Evolutionary conservation across 345 rosid genomes (phyloP).

Genomic region (Euphorbia tirucalli): DNA sequence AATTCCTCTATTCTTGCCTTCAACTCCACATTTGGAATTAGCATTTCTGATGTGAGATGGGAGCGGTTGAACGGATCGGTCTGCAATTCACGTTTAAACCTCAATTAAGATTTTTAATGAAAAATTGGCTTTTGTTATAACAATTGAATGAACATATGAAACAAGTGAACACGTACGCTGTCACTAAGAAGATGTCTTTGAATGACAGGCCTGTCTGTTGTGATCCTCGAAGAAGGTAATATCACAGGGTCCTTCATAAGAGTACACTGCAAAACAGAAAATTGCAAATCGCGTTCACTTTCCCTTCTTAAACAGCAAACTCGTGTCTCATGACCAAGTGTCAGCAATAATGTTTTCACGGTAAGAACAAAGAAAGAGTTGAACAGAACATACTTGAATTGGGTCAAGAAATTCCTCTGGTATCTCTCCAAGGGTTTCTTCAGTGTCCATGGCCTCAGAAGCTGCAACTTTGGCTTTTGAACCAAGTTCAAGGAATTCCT

Average conservation of each 20-base stretch:
- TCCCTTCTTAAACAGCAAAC: not conserved
- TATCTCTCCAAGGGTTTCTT: constrained; percentile 89
- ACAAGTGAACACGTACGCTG: constrained; percentile 34
- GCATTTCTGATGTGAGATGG: constrained; percentile 83
- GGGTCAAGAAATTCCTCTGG: constrained; percentile 99
- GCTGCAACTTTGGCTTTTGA: constrained; percentile 85
- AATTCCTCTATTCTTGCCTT: constrained; percentile 84
- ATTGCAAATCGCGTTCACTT: no score
- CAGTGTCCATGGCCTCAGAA: constrained; percentile 91
- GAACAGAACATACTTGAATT: constrained; percentile 51
- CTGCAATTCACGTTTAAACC: constrained; percentile 44
- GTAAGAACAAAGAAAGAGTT: not conserved
- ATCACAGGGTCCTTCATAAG: constrained; percentile 99
- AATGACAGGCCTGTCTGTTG: constrained; percentile 83
- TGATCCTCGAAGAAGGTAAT: constrained; percentile 87
- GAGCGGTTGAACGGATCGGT: constrained; percentile 94
- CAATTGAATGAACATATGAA: not conserved
- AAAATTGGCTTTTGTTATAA: not conserved
- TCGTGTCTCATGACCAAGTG: not conserved
- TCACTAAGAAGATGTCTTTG: constrained; percentile 99
- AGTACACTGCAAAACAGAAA: constrained; percentile 53
- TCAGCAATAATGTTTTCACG: not conserved
- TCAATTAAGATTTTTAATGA: not conserved
- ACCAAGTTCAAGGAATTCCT: constrained; percentile 77
- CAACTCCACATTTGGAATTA: constrained; percentile 68